Evolutionary conservation across 768 basidiomycete genomes (phyloP).

Genomic region (Mycena belliarum): DNA sequence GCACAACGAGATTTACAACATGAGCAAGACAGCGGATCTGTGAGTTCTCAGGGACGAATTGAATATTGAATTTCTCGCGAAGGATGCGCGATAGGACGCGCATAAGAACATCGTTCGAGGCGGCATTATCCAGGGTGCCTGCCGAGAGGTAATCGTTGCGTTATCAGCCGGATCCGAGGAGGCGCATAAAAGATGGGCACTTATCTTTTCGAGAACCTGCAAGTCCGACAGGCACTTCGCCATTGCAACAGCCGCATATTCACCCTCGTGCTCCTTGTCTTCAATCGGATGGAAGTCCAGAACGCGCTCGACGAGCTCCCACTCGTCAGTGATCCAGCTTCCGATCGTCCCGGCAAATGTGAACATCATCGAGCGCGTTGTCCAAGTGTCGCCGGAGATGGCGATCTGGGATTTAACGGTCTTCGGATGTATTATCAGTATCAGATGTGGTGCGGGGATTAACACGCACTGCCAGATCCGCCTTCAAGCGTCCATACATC

Average conservation of each 20-base stretch:
- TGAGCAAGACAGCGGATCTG: slow-evolving; percentile 36
- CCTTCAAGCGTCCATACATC: slow-evolving; percentile 22
- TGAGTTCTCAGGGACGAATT: slow-evolving; percentile 1
- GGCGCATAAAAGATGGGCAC: slow-evolving; percentile 12
- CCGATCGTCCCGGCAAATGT: slow-evolving; percentile 34
- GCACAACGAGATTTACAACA: slow-evolving; percentile 38
- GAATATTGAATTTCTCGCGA: not conserved
- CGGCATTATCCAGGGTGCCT: slow-evolving; percentile 34
- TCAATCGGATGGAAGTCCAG: slow-evolving; percentile 34
- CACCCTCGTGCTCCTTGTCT: slow-evolving; percentile 35
- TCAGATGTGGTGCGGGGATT: no score
- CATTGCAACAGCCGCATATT: slow-evolving; percentile 32
- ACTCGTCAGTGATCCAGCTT: slow-evolving; percentile 26
- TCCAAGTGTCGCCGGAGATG: slow-evolving; percentile 31
- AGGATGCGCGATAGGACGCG: not conserved
- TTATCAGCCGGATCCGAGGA: not conserved
- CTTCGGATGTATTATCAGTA: no score
- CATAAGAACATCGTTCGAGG: slow-evolving; percentile 35
- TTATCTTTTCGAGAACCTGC: slow-evolving; percentile 36
- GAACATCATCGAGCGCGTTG: slow-evolving; percentile 30
- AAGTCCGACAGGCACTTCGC: slow-evolving; percentile 20
- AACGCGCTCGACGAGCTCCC: slow-evolving; percentile 34
- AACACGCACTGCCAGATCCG: slow-evolving; percentile 17
- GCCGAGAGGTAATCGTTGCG: slow-evolving; percentile 2
- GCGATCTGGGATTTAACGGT: slow-evolving; percentile 27